Base-by-base conservation (phyloP, 257 asterid genomes). In the Osmanthus fragrans region DNA sequence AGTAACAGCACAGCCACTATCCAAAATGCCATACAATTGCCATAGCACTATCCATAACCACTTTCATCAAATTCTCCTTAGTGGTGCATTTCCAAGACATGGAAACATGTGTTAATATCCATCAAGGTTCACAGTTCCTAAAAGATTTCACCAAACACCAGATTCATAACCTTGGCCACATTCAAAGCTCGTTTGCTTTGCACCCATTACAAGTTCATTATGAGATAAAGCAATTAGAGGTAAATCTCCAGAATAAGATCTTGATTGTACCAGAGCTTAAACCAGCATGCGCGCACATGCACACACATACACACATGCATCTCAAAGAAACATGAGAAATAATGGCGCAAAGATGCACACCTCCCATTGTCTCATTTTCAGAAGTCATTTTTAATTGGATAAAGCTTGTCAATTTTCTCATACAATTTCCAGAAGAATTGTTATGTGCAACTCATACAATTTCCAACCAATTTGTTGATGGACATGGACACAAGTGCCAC, bases 321-420 rank as follows among this genome's bases (percentile, higher is more conserved):
- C 56, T 47, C n/a, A 47, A 47, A 47, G 56, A 47, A 25, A 63
- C 40, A 1, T 19, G 45, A 25, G 49, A 13, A 42, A 27, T 30
- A 39, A 29, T n/a, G 67, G 49, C 67, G 21, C 67, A 39, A 40
- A 5, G 4, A 2, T 8, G 23, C 76, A 39, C 70, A 39, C 3
- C 19, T 66, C 36, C 10, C 66, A 27, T 39, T 30, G 42, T 40
- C 29, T 34, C 51, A 75, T 42, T 79, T 37, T 15, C 42, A 79
- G 13, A 30, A 36, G 40, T 29, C 25, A 37, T 80, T 40, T 69
- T 47, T 79, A n/a, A 15, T 15, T 68, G 71, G 71, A 25, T 7
- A 73, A 68, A 80, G 58, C 73, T 56, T 37, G 56, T 47, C 37
- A 36, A 32, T 23, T 60, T 30, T 37, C 78, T 49, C 70, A n/a